These are phyloP conservation scores for Adansonia rubrostipa DNA, from an alignment of 441 rosid species.

Conservation along the genomic window DNA sequence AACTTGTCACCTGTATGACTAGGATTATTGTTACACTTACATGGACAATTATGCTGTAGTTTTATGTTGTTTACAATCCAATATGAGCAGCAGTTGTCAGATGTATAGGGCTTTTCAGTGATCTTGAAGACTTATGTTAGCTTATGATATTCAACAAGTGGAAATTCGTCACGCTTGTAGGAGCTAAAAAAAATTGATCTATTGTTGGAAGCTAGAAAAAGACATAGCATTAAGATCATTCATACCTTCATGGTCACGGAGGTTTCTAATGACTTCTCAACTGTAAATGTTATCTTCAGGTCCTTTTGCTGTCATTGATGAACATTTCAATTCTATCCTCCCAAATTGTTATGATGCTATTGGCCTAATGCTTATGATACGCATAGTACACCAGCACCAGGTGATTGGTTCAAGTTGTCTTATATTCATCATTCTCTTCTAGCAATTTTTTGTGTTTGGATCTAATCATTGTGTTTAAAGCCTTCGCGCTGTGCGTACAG, in stretches of 20 bases:
- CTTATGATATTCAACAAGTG: conserved; percentile 17
- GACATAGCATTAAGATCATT: background rate
- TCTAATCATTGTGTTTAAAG: background rate
- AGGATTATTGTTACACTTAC: background rate
- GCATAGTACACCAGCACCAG: conserved; percentile 97
- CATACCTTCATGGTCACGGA: background rate
- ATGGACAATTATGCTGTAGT: background rate
- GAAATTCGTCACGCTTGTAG: conserved; percentile 11
- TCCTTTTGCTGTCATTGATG: conserved; percentile 96
- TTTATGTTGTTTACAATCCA: conserved; percentile 10
- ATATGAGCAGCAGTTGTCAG: conserved; percentile 5
- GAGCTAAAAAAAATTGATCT: background rate
- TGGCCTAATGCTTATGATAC: conserved; percentile 98
- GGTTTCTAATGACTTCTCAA: conserved; percentile 12
- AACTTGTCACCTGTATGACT: background rate
- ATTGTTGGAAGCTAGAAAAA: conserved; percentile 10
- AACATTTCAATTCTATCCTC: conserved; percentile 85
- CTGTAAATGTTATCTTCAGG: conserved; percentile 52
- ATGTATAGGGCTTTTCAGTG: conserved; percentile 11
- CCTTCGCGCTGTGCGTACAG: background rate
- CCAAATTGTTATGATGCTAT: conserved; percentile 97
- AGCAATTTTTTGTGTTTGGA: conserved; percentile 5
- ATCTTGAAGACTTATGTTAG: conserved; percentile 3
- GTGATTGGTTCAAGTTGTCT: conserved; percentile 43
- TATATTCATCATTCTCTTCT: background rate